Evolutionary conservation across 495 filamentous ascomycete species (phyloP).

Genomic region (Annulohypoxylon moriforme): DNA sequence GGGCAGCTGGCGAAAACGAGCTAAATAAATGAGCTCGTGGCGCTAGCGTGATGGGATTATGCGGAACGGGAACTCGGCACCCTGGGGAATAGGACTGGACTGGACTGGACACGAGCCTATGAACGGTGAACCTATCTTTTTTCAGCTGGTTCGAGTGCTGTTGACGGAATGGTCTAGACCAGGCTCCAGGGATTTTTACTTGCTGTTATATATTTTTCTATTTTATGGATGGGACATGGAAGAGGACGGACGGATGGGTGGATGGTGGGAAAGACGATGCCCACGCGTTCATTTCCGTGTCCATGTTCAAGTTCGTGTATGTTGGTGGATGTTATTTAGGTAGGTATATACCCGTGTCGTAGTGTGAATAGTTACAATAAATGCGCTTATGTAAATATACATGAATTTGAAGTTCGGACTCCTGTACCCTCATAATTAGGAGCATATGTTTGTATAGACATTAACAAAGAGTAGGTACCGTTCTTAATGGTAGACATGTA

Average conservation of each 20-base stretch:
- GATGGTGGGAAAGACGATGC: background rate
- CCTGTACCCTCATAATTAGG: background rate
- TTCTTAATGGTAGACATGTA: background rate
- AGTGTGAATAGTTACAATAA: slow-evolving; percentile 1
- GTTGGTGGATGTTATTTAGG: background rate
- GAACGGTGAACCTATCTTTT: background rate
- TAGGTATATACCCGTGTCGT: slow-evolving; percentile 22
- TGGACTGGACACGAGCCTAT: background rate
- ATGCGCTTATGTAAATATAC: background rate
- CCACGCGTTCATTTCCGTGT: background rate
- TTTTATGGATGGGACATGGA: background rate
- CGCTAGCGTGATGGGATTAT: background rate
- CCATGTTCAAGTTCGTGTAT: background rate
- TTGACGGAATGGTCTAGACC: background rate
- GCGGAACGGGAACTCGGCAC: background rate
- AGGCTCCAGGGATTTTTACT: background rate
- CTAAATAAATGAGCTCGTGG: background rate
- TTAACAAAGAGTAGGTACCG: background rate
- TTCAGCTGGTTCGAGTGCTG: background rate
- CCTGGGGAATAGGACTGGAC: background rate
- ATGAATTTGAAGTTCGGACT: background rate
- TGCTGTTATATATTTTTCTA: no score
- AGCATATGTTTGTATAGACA: background rate
- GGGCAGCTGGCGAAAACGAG: background rate
- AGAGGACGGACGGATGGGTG: background rate